Base-by-base conservation (phyloP, 2,329 filamentous ascomycete species). In the Sclerotinia trifoliorum region DNA sequence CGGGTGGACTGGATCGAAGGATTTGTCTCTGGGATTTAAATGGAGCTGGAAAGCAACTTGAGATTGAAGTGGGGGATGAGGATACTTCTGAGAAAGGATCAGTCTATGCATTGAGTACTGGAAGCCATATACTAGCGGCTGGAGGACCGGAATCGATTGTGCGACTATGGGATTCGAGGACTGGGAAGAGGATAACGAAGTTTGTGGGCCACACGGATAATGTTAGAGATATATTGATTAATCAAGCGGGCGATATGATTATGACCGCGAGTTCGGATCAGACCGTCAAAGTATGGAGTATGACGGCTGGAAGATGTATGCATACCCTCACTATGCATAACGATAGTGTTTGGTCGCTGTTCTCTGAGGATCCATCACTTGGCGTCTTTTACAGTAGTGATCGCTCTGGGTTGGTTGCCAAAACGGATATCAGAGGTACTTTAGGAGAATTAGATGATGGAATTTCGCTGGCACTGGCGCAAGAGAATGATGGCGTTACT, bases 281-380 rank as follows among this genome's bases (percentile, higher is more conserved):
- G 80, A 98, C 95, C 0, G 90, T 99, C 81, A 99, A 99, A 81
- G 88, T 98, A 68, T 99, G 95, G 95, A 97, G 94, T 73, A 89
- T 98, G 74, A 95, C 92, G 15, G 94, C 93, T 29, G 95, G 95
- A 67, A 86, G 95, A 74, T 99, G 95, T 83, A 94, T 98, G 90
- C 93, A 97, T 80, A 99, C 95, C 0, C 86, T 99, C 74, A 97
- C 94, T 66, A 99, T 99, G 95, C 95, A 99, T 80, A 96, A 96
- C 77, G 93, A 97, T 77, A 97, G 94, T 77, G 92, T 99, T 29
- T 99, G 95, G 95, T 96, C 93, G 1, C 83, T 99, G 29, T 96
- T 91, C 79, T 97, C 95, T 0, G 89, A 94, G 66, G 88, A 96
- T 74, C 93, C 94, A 0, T 86, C 90, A 69, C 85, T 99, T 5